Percentiles rank a stretch among this genome's conserved stretches.
Conservation (phyloP, 768 basidiomycete genomes). For the Lactifluus piperatus region DNA sequence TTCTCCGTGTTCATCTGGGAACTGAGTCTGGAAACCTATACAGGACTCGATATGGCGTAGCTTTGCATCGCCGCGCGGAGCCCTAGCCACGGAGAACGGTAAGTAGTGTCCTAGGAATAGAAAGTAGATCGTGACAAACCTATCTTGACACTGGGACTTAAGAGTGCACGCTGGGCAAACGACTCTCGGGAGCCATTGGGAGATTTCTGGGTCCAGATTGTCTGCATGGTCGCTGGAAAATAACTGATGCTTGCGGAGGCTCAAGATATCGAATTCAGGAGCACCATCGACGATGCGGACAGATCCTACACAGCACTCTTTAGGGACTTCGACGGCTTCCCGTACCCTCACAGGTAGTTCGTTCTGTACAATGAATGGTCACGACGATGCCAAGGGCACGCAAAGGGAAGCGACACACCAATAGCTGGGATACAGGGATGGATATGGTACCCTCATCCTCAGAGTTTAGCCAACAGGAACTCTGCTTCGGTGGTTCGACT, state of each 20-base stretch:
- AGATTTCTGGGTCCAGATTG: not conserved
- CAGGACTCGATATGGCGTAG: not conserved
- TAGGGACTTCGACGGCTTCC: not conserved
- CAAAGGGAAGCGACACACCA: not conserved
- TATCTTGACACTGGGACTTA: not conserved
- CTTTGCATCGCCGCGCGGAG: not conserved
- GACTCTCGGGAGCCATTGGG: constrained; percentile 10
- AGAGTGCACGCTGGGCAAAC: constrained; percentile 4
- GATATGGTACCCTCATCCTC: not conserved
- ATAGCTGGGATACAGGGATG: not conserved
- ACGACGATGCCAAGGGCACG: not conserved
- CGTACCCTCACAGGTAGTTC: constrained; percentile 9
- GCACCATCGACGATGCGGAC: not conserved
- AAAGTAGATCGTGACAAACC: not conserved
- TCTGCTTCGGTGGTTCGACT: not conserved
- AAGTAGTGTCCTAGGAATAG: not conserved
- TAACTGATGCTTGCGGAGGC: constrained; percentile 5
- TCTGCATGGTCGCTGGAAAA: constrained; percentile 4
- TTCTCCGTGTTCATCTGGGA: not conserved
- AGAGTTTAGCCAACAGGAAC: not conserved
- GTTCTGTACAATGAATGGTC: not conserved
- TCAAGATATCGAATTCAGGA: not conserved
- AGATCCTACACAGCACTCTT: not conserved
- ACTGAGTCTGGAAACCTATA: not conserved
- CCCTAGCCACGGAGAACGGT: not conserved